Base-by-base conservation (phyloP, 2,329 filamentous ascomycete genomes). In the Curvularia verruculosa region DNA sequence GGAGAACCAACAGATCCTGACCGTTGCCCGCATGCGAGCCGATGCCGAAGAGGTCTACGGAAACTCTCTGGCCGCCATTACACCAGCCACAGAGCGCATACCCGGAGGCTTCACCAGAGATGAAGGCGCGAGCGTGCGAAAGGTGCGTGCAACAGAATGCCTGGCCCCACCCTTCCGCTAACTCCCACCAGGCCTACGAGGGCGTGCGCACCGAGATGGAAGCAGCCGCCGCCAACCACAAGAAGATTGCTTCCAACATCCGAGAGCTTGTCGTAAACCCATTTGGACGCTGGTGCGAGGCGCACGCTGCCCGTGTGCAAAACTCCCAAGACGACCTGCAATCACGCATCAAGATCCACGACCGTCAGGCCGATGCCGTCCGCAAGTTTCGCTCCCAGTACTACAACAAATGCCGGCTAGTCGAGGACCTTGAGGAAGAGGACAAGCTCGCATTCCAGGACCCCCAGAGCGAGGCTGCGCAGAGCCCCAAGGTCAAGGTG, bases 401-500 rank as follows among this genome's bases (percentile, higher is more conserved):
- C 79, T 98, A 98, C 84, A 99, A 98, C 83, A 99, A 98, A 80
- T 99, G 95, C 76, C 89, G 96, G 48, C 82, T 97, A 60, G 89
- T 98, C 6, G 96, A 99, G 75, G 95, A 99, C 74, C 81, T 98
- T 59, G 95, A 99, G 76, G 95, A 99, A 78, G 96, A 99, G 81
- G 96, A 97, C 77, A 98, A 99, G 79, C 85, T 99, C 53, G 95
- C 93, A 37, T 99, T 99, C 78, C 92, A 96, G 76, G 92, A 93
- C 64, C 92, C 92, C 5, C 82, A 85, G 59, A 82, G 75, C 49
- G 78, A 83, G 60, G 75, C 71, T 18, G 72, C 75, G 8, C 74
- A 78, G 69, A 83, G 85, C 75, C 79, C 82, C 53, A 76, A 82
- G 73, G 65, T 83, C 82, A 87, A 75, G 75, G 89, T 92, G 39